A percentile compares a stretch with the other conserved stretches of the same genome.
phyloP scores from a whole-genome alignment of 164 flowering plant genomes.

The Berberis thunbergii region DNA sequence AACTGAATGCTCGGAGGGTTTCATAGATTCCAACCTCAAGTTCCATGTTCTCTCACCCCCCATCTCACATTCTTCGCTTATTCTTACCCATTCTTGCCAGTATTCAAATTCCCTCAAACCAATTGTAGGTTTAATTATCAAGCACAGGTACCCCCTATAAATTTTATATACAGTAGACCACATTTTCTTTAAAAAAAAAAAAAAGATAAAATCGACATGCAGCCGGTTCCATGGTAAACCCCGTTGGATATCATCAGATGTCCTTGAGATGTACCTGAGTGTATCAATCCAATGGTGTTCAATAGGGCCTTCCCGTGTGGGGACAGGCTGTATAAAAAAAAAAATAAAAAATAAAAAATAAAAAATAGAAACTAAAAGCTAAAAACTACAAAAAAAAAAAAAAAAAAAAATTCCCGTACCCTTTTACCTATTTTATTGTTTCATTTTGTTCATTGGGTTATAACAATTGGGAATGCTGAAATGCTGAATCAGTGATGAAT shows the following conservation, averaged over 20 bases:
- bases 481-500: conserved; percentile 36
- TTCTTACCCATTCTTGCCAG: neutral
- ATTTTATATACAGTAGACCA: too few relatives aligned
- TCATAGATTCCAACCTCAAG: conserved; percentile 5
- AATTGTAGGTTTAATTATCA: neutral
- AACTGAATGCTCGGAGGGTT: neutral
- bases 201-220: too few relatives aligned
- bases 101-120: conserved; percentile 3
- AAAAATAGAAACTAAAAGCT: too few relatives aligned
- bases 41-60: conserved; percentile 6
- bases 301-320: too few relatives aligned
- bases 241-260: too few relatives aligned
- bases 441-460: conserved; percentile 14
- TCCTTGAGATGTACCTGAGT: too few relatives aligned
- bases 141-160: too few relatives aligned
- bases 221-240: too few relatives aligned
- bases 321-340: too few relatives aligned
- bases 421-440: neutral
- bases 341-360: too few relatives aligned
- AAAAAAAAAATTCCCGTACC: neutral
- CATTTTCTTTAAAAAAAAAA: too few relatives aligned
- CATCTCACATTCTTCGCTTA: conserved; percentile 4
- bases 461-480: conserved; percentile 17
- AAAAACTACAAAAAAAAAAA: neutral
- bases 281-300: too few relatives aligned